Evolutionary conservation across 2,329 filamentous ascomycete genomes (phyloP), one percentile per base, ranked within the genome.

Genomic region (Aspergillus sp.): DNA sequence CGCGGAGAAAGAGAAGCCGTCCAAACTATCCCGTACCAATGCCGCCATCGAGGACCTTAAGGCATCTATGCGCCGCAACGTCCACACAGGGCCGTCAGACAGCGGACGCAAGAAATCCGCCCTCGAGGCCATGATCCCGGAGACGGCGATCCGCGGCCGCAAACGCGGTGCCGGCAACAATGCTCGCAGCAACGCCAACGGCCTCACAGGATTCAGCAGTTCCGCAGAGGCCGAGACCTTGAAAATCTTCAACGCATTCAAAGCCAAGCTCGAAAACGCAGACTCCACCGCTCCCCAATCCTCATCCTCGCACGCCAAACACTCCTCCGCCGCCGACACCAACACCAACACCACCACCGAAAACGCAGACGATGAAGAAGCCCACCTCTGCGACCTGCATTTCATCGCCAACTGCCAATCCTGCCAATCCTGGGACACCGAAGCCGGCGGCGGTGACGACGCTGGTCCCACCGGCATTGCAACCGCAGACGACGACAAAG

Each of bases 381-480:
- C 87, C 2, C 84, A 84, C 53, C 82, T 96, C 4, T 99, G 95
- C 71, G 95, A 98, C 73, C 79, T 99, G 39, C 95, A 99, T 74
- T 99, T 98, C 75, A 96, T 99, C 63, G 90, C 90, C 52, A 91
- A 96, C 69, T 99, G 95, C 75, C 92, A 96, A 72, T 96, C 92
- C 49, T 98, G 95, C 75, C 87, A 86, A 59, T 85, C 89, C 0
- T 96, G 93, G 92, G 90, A 96, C 69, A 84, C 87, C 51, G 63
- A 69, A 9, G 51, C 60, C 6, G 65, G 55, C 3, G 65, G 56
- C 3, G 84, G 82, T 12, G 62, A 49, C 1, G 65, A 84, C 86
- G 60, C n/a, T 12, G 12, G 36, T 7, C 36, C 6, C 16, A n/a
- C 14, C 36, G 6, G 36, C 36, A 4, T 16, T 2, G 86, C 86